These are phyloP conservation scores for Pleurotus platypus DNA, from an alignment of 768 basidiomycete species.

Conservation along the genomic window DNA sequence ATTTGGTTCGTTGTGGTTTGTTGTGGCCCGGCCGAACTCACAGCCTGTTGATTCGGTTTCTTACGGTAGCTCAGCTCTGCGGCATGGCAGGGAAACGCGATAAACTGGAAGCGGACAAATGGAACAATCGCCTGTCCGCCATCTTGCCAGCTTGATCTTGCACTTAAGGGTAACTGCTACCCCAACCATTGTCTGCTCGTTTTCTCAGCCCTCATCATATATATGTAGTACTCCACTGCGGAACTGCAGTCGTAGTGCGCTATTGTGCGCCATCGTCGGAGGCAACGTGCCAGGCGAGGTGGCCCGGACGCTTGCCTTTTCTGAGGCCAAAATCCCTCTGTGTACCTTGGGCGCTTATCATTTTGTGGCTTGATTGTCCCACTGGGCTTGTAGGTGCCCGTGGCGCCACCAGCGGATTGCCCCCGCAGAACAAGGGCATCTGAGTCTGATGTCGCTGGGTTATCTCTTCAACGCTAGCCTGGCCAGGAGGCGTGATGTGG, in stretches of 20 bases:
- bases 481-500: neutral
- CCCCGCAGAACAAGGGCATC: conserved; percentile 3
- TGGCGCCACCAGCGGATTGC: neutral
- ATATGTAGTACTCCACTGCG: too few relatives aligned
- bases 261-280: too few relatives aligned
- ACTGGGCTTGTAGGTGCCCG: neutral
- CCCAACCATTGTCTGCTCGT: neutral
- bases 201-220: too few relatives aligned
- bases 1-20: conserved; percentile 4
- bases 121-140: neutral
- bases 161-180: neutral
- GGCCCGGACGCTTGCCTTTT: neutral
- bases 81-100: conserved; percentile 1
- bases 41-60: conserved; percentile 8
- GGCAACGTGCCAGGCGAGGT: too few relatives aligned
- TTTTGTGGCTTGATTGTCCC: neutral
- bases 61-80: neutral
- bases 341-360: neutral
- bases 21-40: neutral
- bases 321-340: conserved; percentile 5
- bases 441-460: neutral
- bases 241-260: too few relatives aligned
- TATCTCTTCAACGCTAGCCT: neutral
- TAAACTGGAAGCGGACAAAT: conserved; percentile 1
- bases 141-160: neutral